Evolutionary conservation across 2,329 filamentous ascomycete genomes (phyloP).

Genomic region (Colletotrichum nymphaeae): DNA sequence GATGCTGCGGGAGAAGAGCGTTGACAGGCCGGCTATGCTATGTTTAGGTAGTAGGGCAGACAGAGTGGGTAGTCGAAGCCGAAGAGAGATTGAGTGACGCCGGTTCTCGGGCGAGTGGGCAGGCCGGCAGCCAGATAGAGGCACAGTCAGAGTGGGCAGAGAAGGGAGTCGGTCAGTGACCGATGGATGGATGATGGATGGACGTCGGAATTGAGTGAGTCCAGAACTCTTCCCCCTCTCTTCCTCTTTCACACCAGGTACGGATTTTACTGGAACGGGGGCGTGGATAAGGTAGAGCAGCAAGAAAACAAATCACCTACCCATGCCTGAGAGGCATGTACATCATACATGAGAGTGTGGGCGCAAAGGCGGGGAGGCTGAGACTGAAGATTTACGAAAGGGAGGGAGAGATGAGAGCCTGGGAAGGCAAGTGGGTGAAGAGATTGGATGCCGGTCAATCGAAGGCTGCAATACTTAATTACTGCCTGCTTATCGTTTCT

Average conservation of each 20-base stretch:
- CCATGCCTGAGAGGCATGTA: background rate
- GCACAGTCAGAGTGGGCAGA: background rate
- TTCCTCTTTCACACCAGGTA: background rate
- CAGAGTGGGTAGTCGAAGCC: background rate
- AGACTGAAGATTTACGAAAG: background rate
- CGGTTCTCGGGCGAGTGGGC: conserved; percentile 10
- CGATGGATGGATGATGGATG: background rate
- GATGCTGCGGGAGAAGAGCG: background rate
- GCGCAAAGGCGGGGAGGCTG: conserved; percentile 4
- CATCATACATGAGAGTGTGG: background rate
- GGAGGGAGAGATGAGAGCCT: background rate
- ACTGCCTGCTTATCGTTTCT: too few relatives aligned
- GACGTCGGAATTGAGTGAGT: conserved; percentile 26
- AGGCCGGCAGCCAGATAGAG: background rate
- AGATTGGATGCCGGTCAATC: too few relatives aligned
- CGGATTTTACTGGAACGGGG: background rate
- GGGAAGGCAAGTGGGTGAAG: too few relatives aligned
- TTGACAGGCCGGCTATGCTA: background rate
- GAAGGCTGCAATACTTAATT: too few relatives aligned
- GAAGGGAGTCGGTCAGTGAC: background rate
- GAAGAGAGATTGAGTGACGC: conserved; percentile 9
- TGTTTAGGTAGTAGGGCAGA: background rate
- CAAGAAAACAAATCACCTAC: background rate
- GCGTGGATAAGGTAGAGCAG: background rate
- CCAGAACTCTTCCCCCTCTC: conserved; percentile 14